A percentile compares a stretch with the other conserved stretches of the same genome.
These are phyloP conservation scores for Aspergillus nomiae DNA, from an alignment of 2,329 filamentous ascomycete genomes.

Conservation along the genomic window DNA sequence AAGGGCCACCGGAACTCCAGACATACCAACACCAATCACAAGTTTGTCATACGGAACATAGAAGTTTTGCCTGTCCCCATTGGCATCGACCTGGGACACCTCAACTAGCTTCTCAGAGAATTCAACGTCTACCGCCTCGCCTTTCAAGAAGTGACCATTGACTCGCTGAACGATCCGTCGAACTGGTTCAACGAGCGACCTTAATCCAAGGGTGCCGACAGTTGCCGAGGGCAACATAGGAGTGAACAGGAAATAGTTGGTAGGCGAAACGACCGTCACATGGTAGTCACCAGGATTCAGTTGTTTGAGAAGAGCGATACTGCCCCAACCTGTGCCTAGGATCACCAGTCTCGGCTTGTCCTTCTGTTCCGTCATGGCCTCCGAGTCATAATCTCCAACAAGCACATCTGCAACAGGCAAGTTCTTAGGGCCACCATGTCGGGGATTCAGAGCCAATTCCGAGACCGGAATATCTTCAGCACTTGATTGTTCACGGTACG, in stretches of 20 bases:
- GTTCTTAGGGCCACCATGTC: slow-evolving; percentile 88
- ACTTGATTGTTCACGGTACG: slow-evolving; percentile 73
- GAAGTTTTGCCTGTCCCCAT: slow-evolving; percentile 76
- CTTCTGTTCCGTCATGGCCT: slow-evolving; percentile 69
- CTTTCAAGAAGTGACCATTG: slow-evolving; percentile 86
- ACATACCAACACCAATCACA: slow-evolving; percentile 76
- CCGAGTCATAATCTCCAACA: slow-evolving; percentile 83
- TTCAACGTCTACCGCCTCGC: slow-evolving; percentile 82
- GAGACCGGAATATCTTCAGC: slow-evolving; percentile 79
- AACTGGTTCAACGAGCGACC: slow-evolving; percentile 91
- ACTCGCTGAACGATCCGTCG: slow-evolving; percentile 77
- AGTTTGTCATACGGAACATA: slow-evolving; percentile 98
- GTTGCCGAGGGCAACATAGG: slow-evolving; percentile 97
- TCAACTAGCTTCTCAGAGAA: slow-evolving; percentile 92
- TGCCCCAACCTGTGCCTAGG: slow-evolving; percentile 92
- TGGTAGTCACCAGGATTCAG: slow-evolving; percentile 91
- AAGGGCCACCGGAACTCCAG: not conserved
- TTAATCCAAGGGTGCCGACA: slow-evolving; percentile 87
- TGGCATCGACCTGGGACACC: slow-evolving; percentile 69
- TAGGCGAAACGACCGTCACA: slow-evolving; percentile 89
- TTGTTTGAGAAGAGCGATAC: slow-evolving; percentile 86
- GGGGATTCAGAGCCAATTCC: slow-evolving; percentile 76
- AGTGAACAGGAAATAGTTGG: slow-evolving; percentile 97
- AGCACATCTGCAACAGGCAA: slow-evolving; percentile 85
- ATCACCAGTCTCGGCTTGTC: slow-evolving; percentile 93